Base-by-base conservation (phyloP, 2,329 filamentous ascomycete species). In the Fusarium sp. region DNA sequence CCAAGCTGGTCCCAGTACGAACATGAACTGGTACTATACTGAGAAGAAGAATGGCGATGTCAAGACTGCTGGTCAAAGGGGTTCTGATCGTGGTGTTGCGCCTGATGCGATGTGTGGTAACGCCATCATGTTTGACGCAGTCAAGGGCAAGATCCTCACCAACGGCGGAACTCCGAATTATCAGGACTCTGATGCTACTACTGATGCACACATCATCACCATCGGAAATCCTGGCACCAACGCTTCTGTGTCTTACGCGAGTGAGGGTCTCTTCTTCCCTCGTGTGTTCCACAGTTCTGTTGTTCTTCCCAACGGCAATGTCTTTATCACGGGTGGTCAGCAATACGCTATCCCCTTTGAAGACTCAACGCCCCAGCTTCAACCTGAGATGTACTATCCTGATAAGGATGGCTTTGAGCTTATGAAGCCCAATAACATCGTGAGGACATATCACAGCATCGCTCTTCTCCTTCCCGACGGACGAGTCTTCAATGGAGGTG, bases 101-200 rank as follows among this genome's bases (percentile, higher is more conserved):
- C 83, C 84, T 46, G 76, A 81, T 20, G 83, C 86, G 5, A 90
- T 90, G 88, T 85, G 82, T 64, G 88, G 87, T 6, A 85, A 83
- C 55, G 84, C 84, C 12, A 82, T 87, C 69, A 89, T 90, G 86
- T 89, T 85, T 67, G 87, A 90, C 69, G 86, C 87, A 30, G 83
- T 87, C 60, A 82, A 83, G 5, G 88, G 88, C 37, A 87, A 88
- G 76, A 89, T 89, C 26, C 79, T 89, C 10, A 84, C 85, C 0
- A 76, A 83, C 3, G 88, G 88, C 18, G 87, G 87, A 20, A 78
- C 83, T 6, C 78, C 81, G 0, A 78, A 80, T 41, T 89, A 88
- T 71, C 78, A 83, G n/a, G 73, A 82, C 57, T 79, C 79, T n/a
- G 65, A 78, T 8, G 83, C 83, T 3, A 83, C 82, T 1, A 77